Conservation (phyloP, 768 basidiomycete genomes). For the Boletales sp. region DNA sequence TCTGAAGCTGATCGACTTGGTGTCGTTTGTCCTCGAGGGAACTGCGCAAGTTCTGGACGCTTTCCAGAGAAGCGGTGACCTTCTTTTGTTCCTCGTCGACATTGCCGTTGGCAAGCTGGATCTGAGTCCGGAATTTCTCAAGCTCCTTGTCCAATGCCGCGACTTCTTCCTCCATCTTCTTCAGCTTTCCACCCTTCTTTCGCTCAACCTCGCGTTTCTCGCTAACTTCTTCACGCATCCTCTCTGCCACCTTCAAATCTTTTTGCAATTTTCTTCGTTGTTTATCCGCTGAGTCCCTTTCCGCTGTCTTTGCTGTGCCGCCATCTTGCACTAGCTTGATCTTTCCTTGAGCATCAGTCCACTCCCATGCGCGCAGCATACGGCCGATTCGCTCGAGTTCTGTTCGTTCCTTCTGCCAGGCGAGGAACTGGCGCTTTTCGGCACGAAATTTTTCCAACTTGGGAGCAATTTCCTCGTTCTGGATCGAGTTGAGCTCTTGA, state of each 20-base stretch:
- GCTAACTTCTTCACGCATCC: conserved; percentile 59
- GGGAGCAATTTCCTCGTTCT: conserved; percentile 89
- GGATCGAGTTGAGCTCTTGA: conserved; percentile 76
- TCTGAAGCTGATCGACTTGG: conserved; percentile 54
- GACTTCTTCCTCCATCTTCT: conserved; percentile 78
- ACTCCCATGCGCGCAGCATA: conserved; percentile 84
- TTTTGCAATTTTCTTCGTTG: conserved; percentile 47
- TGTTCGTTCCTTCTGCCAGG: conserved; percentile 83
- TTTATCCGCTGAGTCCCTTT: conserved; percentile 44
- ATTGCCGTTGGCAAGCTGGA: conserved; percentile 72
- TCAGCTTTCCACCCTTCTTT: conserved; percentile 89
- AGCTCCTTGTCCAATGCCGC: conserved; percentile 74
- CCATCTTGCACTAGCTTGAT: conserved; percentile 54
- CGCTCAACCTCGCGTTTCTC: conserved; percentile 83
- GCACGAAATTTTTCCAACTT: conserved; percentile 87
- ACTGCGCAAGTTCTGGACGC: conserved; percentile 58
- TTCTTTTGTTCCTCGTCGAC: conserved; percentile 77
- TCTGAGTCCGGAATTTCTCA: conserved; percentile 80
- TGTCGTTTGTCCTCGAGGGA: conserved; percentile 56
- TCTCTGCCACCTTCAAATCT: conserved; percentile 65
- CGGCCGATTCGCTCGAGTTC: conserved; percentile 87
- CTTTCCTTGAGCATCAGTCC: conserved; percentile 59
- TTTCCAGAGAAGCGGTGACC: conserved; percentile 47
- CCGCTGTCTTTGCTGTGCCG: conserved; percentile 47
- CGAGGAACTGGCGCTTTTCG: conserved; percentile 86